Evolutionary conservation across 768 basidiomycete species (phyloP).

Genomic region (Suillus decipiens): DNA sequence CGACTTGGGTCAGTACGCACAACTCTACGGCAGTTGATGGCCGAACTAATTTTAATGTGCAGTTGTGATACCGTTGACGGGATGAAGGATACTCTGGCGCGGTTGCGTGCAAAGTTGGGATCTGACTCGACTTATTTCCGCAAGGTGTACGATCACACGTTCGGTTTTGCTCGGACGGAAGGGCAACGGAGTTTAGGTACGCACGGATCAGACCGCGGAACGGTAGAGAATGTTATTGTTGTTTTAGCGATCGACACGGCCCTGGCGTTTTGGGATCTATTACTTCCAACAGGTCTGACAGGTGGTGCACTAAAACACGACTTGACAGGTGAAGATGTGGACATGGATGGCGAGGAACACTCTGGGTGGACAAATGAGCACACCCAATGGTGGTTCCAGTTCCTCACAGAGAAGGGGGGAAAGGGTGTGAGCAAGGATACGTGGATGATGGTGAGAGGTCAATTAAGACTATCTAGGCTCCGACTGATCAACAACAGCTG

Average conservation of each 20-base stretch:
- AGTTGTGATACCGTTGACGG: constrained; percentile 66
- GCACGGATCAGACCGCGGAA: constrained; percentile 21
- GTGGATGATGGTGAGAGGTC: constrained; percentile 71
- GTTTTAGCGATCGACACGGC: constrained; percentile 66
- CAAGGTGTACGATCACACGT: constrained; percentile 78
- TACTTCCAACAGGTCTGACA: constrained; percentile 69
- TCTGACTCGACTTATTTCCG: constrained; percentile 70
- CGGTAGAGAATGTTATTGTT: not conserved
- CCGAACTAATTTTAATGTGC: not conserved
- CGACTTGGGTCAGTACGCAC: constrained; percentile 54
- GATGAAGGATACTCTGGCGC: constrained; percentile 59
- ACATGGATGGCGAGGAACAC: constrained; percentile 42
- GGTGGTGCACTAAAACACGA: constrained; percentile 62
- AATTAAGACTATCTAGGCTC: constrained; percentile 8
- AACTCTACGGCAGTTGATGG: constrained; percentile 11
- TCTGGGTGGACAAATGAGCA: constrained; percentile 66
- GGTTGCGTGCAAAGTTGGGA: constrained; percentile 60
- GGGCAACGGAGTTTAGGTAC: constrained; percentile 81
- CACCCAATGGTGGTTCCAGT: constrained; percentile 79
- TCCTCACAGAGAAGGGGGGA: constrained; percentile 57
- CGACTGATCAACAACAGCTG: constrained; percentile 49
- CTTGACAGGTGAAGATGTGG: constrained; percentile 45
- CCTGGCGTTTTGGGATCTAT: constrained; percentile 74
- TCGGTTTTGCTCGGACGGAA: constrained; percentile 72
- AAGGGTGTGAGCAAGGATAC: constrained; percentile 89